Percentiles rank a stretch among this genome's conserved stretches.
These are phyloP conservation scores for Pyrenochaeta sp. DNA, from an alignment of 2,329 filamentous ascomycete genomes.

Conservation along the genomic window DNA sequence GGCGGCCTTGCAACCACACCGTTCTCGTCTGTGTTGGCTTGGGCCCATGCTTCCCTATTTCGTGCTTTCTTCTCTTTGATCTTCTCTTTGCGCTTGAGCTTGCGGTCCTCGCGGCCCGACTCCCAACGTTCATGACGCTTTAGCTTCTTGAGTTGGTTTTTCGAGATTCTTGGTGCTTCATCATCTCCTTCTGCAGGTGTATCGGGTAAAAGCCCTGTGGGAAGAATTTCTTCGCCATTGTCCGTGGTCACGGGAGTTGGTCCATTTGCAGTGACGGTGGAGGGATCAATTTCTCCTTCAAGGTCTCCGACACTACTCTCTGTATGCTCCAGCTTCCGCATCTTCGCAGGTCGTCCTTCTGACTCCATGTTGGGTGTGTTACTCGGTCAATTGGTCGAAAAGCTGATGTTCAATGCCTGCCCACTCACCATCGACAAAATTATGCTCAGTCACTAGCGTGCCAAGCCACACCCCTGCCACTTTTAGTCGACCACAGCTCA, in stretches of 20 bases:
- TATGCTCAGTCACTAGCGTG: constrained; percentile 35
- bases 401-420: constrained; percentile 9
- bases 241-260: constrained; percentile 14
- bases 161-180: constrained; percentile 66
- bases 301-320: constrained; percentile 12
- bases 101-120: constrained; percentile 67
- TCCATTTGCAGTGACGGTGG: constrained; percentile 17
- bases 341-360: constrained; percentile 63
- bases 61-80: constrained; percentile 60
- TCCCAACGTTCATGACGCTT: constrained; percentile 78
- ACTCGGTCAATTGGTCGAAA: background rate
- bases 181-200: constrained; percentile 8
- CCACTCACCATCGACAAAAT: constrained; percentile 38
- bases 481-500: constrained; percentile 27
- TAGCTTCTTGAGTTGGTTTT: constrained; percentile 84
- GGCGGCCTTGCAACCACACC: constrained; percentile 23
- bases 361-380: constrained; percentile 56
- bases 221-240: constrained; percentile 14
- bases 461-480: constrained; percentile 33
- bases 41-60: constrained; percentile 54
- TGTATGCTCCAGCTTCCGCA: constrained; percentile 59
- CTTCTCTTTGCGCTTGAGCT: constrained; percentile 66
- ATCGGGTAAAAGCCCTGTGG: background rate
- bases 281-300: constrained; percentile 15
- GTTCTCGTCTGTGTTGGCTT: constrained; percentile 39